These are phyloP conservation scores for Tetragonia tetragonoides DNA, from an alignment of 148 eudicot species.

Conservation along the genomic window DNA sequence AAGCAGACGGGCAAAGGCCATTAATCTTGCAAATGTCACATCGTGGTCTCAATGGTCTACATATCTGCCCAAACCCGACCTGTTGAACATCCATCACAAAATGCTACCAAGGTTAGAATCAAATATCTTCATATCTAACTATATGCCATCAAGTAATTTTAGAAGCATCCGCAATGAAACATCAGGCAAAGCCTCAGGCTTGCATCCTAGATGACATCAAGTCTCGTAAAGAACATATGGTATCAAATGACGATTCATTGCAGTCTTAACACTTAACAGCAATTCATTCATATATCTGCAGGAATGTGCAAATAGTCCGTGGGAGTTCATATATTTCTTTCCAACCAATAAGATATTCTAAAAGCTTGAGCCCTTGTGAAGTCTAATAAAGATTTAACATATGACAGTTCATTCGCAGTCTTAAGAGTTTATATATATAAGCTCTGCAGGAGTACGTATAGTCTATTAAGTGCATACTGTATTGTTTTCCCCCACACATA, in stretches of 20 bases:
- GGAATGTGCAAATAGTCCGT: no score
- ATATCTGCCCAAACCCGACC: slow-evolving; percentile 97
- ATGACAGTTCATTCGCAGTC: background rate
- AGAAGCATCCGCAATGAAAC: background rate
- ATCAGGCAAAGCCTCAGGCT: background rate
- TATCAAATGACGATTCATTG: background rate
- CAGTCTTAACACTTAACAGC: background rate
- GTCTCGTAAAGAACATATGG: background rate
- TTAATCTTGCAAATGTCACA: slow-evolving; percentile 64
- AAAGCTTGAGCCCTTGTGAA: no score
- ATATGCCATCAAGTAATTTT: background rate
- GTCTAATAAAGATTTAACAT: no score
- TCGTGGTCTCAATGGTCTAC: slow-evolving; percentile 81
- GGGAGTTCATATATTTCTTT: no score
- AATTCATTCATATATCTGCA: no score
- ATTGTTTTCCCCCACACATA: background rate
- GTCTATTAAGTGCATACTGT: background rate
- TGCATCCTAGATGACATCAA: background rate
- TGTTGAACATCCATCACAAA: slow-evolving; percentile 21
- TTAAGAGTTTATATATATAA: no score
- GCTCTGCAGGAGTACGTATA: background rate
- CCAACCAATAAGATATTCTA: no score
- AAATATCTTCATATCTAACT: background rate
- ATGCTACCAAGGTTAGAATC: background rate
- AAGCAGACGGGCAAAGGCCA: slow-evolving; percentile 80